phyloP scores from a whole-genome alignment of 257 asterid species.

The Plectranthus barbatus region DNA sequence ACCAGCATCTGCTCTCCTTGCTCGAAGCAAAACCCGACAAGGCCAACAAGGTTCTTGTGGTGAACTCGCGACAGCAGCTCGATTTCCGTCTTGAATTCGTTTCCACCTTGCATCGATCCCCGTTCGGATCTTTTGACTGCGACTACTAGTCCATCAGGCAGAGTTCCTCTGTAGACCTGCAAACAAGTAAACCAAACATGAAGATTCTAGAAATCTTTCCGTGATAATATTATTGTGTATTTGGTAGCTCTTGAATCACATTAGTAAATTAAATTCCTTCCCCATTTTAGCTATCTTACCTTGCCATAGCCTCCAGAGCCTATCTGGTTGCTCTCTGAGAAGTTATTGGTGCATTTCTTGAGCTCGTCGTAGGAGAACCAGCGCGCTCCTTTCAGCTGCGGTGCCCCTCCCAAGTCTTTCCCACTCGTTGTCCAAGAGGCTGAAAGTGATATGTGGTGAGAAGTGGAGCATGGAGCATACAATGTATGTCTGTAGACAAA shows the following conservation, averaged over 20 bases:
- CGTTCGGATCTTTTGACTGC: constrained; percentile 84
- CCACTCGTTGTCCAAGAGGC: constrained; percentile 86
- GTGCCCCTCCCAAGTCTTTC: constrained; percentile 80
- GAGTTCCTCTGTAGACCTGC: constrained; percentile 76
- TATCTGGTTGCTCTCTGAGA: constrained; percentile 59
- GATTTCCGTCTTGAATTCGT: constrained; percentile 86
- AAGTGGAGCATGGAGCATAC: background rate
- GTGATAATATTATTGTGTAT: background rate
- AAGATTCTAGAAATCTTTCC: background rate
- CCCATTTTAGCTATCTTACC: constrained; percentile 25
- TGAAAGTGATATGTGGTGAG: constrained; percentile 9
- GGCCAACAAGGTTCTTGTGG: constrained; percentile 89
- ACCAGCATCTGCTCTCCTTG: constrained; percentile 94
- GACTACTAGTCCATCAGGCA: constrained; percentile 48
- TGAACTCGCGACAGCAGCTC: constrained; percentile 94
- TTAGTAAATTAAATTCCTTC: no score
- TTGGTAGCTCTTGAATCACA: no score
- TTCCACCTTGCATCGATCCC: constrained; percentile 87
- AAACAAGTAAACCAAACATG: background rate
- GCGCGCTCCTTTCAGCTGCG: constrained; percentile 91
- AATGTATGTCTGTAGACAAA: background rate
- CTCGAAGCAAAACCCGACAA: constrained; percentile 89
- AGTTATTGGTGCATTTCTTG: constrained; percentile 72
- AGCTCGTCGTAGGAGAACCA: constrained; percentile 94
- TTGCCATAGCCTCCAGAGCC: constrained; percentile 99